A percentile compares a stretch with the other conserved stretches of the same genome.
phyloP scores from a whole-genome alignment of 2,329 filamentous ascomycete species.

The Metarhizium rileyi region DNA sequence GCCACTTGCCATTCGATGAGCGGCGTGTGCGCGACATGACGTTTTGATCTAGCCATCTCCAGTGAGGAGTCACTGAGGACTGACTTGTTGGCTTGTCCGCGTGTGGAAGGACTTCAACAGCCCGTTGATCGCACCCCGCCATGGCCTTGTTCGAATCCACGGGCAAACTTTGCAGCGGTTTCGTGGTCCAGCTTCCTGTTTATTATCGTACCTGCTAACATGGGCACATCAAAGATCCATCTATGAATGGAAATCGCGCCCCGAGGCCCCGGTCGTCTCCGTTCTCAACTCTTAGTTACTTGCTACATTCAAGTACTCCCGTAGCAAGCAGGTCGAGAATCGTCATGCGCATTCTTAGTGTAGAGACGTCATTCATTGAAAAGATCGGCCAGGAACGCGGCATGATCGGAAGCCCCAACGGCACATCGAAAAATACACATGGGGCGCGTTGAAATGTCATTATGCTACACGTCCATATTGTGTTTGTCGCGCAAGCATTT shows the following conservation, averaged over 20 bases:
- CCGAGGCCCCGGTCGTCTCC: background rate
- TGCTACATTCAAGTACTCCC: background rate
- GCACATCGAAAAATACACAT: background rate
- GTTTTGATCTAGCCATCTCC: background rate
- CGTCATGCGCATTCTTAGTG: background rate
- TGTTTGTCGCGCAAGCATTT: background rate
- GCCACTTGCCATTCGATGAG: background rate
- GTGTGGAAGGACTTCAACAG: background rate
- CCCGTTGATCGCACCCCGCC: background rate
- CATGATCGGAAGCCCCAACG: background rate
- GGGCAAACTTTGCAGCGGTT: too few species aligned
- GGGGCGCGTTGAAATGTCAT: background rate
- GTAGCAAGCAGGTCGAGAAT: too few species aligned
- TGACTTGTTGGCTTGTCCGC: background rate
- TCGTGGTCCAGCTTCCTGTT: background rate
- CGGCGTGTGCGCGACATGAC: background rate
- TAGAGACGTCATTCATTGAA: slow-evolving; percentile 1
- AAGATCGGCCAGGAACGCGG: background rate
- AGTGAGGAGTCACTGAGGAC: too few species aligned
- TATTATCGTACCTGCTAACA: too few species aligned
- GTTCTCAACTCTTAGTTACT: background rate
- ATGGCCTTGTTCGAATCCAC: background rate
- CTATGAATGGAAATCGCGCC: background rate
- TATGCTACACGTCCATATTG: background rate
- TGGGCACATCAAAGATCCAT: background rate